Evolutionary conservation across 345 rosid genomes (phyloP).

Genomic region (Anastatica hierochuntica): DNA sequence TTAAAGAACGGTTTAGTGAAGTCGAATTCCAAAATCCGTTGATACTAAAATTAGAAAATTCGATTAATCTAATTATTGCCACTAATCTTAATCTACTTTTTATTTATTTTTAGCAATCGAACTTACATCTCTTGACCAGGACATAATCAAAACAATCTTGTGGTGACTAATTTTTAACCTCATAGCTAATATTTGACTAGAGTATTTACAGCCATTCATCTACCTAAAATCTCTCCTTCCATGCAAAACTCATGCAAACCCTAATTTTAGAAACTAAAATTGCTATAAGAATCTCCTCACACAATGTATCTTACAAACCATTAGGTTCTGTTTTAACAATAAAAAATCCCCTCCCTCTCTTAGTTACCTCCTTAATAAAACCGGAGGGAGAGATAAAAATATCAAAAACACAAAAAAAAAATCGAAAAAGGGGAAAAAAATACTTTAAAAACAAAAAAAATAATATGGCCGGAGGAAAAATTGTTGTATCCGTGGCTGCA

Average conservation of each 20-base stretch:
- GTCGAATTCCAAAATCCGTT: no score
- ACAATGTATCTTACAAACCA: not conserved
- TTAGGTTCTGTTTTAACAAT: conserved; percentile 10
- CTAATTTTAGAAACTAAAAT: not conserved
- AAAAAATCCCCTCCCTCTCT: conserved; percentile 15
- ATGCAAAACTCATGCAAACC: conserved; percentile 7
- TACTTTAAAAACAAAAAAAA: not conserved
- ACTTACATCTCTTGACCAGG: no score
- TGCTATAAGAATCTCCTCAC: no score
- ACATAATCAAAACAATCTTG: no score
- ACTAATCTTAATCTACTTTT: not conserved
- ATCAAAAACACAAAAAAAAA: not conserved
- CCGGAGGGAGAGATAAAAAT: conserved; percentile 21
- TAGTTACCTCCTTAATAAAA: conserved; percentile 20
- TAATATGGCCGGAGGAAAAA: conserved; percentile 27
- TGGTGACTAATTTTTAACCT: not conserved
- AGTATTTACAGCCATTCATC: conserved; percentile 19
- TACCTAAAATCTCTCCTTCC: conserved; percentile 13
- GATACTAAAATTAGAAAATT: no score
- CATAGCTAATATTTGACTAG: not conserved
- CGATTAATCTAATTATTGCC: not conserved
- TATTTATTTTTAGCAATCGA: conserved; percentile 16
- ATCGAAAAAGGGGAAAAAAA: not conserved
- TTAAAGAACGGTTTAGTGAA: no score
- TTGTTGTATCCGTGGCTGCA: conserved; percentile 31